A percentile compares a stretch with the other conserved stretches of the same genome.
Conservation (phyloP, 257 asterid species). For the Echites panduratus region DNA sequence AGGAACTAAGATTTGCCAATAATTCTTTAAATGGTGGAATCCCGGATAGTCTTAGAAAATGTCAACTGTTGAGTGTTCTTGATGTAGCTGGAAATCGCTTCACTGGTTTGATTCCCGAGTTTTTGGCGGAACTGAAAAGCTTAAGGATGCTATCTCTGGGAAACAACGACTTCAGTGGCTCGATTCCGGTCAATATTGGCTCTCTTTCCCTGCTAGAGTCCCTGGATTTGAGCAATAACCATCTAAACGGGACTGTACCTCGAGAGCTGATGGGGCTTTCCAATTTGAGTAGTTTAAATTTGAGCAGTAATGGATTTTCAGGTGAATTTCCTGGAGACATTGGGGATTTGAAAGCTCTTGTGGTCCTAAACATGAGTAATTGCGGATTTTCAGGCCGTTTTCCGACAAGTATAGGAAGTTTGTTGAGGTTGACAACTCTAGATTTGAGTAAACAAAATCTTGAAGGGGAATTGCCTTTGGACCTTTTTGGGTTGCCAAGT, state of each 20-base stretch:
- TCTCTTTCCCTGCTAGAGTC: conserved; percentile 33
- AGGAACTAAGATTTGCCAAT: conserved; percentile 58
- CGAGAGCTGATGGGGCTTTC: conserved; percentile 42
- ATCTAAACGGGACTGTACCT: conserved; percentile 52
- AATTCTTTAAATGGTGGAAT: conserved; percentile 52
- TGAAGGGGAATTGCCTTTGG: conserved; percentile 71
- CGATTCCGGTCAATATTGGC: conserved; percentile 45
- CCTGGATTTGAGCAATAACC: conserved; percentile 59
- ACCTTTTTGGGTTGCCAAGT: conserved; percentile 66
- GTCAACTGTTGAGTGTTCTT: conserved; percentile 41
- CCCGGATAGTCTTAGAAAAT: conserved; percentile 38
- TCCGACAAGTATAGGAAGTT: conserved; percentile 51
- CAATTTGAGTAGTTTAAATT: conserved; percentile 56
- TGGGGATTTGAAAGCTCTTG: conserved; percentile 41
- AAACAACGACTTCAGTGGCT: conserved; percentile 47
- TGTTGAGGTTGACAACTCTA: conserved; percentile 49
- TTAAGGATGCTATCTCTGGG: conserved; percentile 46
- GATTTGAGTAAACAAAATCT: conserved; percentile 77
- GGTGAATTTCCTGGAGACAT: conserved; percentile 34
- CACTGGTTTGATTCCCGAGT: conserved; percentile 47
- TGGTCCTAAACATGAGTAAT: conserved; percentile 62
- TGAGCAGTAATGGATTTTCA: conserved; percentile 58
- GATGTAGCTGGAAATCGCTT: conserved; percentile 53
- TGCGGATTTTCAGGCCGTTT: conserved; percentile 63
- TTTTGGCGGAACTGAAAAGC: conserved; percentile 41